Evolutionary conservation across 805 yeast species (phyloP).

Genomic region (Cyberlindnera maclurae): DNA sequence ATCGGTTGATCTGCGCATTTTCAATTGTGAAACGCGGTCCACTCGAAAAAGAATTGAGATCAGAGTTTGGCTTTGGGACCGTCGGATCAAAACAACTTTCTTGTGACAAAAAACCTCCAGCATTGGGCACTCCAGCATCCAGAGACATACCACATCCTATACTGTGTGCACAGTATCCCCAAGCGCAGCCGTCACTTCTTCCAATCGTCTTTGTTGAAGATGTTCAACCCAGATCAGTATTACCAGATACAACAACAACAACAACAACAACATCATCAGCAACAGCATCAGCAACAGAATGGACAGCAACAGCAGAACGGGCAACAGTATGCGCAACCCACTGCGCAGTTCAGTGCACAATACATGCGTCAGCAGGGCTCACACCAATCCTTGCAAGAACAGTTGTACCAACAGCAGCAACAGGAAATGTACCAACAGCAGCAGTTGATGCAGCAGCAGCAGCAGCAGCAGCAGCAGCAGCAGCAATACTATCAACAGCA

Average conservation of each 20-base stretch:
- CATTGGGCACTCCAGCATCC: no score
- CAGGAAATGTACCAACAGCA: conserved; percentile 28
- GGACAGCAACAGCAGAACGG: conserved; percentile 10
- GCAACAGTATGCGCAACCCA: conserved; percentile 27
- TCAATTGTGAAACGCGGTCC: no score
- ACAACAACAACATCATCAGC: conserved; percentile 10
- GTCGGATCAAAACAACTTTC: no score
- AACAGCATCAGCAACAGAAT: conserved; percentile 6
- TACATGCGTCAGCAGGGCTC: conserved; percentile 34
- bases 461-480: conserved; percentile 20
- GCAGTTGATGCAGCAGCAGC: conserved; percentile 27
- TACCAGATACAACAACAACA: conserved; percentile 12
- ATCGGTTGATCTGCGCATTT: background rate
- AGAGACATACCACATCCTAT: no score
- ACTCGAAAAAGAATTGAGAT: no score
- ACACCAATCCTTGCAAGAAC: conserved; percentile 33
- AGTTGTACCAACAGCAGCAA: conserved; percentile 27
- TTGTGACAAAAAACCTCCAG: no score
- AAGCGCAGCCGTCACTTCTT: no score
- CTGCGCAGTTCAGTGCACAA: conserved; percentile 28
- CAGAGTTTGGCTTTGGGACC: no score
- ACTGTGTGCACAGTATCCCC: no score
- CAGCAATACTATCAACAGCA: conserved; percentile 19
- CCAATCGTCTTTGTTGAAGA: conserved; percentile 1
- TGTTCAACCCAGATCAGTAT: conserved; percentile 16